phyloP scores from a whole-genome alignment of 768 basidiomycete species.

The Tricholoma terreum region DNA sequence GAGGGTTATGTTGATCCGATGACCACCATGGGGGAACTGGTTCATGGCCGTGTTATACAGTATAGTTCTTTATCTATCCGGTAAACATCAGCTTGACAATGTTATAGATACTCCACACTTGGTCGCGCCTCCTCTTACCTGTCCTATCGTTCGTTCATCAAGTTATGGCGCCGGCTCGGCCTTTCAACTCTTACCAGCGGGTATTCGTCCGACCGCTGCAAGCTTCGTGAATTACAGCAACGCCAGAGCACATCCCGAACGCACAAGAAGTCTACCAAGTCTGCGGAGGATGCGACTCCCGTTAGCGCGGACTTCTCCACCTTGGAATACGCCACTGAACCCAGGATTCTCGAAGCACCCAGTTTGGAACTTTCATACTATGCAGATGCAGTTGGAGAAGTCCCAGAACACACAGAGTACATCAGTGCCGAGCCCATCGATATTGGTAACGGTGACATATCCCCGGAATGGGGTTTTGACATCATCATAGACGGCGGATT shows the following conservation, averaged over 20 bases:
- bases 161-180: conserved; percentile 55
- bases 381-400: conserved; percentile 76
- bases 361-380: conserved; percentile 83
- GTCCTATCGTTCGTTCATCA: conserved; percentile 38
- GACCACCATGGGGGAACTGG: conserved; percentile 57
- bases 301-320: conserved; percentile 52
- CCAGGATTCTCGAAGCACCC: conserved; percentile 76
- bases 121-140: conserved; percentile 32
- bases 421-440: conserved; percentile 49
- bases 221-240: conserved; percentile 24
- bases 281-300: conserved; percentile 51
- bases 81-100: neutral
- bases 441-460: conserved; percentile 81
- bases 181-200: conserved; percentile 38
- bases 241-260: conserved; percentile 7
- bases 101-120: conserved; percentile 28
- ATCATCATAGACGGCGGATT: conserved; percentile 72
- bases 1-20: conserved; percentile 70
- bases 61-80: conserved; percentile 21
- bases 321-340: conserved; percentile 85
- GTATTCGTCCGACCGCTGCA: conserved; percentile 32
- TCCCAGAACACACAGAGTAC: conserved; percentile 42
- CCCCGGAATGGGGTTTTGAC: conserved; percentile 95
- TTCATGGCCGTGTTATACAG: conserved; percentile 56
- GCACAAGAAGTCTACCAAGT: conserved; percentile 29